These are phyloP conservation scores for Melaleuca quinquenervia DNA, from an alignment of 345 rosid species.

Conservation along the genomic window DNA sequence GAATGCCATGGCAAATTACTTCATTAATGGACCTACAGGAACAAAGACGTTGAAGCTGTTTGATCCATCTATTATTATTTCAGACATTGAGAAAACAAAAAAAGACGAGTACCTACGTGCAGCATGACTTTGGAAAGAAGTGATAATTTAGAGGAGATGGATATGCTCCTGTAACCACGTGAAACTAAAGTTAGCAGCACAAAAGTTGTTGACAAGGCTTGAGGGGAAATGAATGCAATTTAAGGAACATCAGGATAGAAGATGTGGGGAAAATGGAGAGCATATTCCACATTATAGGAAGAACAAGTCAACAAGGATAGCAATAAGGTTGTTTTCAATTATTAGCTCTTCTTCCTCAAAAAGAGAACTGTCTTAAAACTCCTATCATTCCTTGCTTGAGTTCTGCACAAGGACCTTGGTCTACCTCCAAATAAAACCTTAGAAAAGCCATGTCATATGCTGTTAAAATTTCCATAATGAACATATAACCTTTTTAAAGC, in stretches of 20 bases:
- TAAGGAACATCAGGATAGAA: neutral
- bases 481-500: neutral
- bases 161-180: constrained; percentile 60
- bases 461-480: neutral
- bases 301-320: neutral
- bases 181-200: neutral
- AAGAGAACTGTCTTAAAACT: neutral
- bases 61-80: neutral
- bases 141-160: constrained; percentile 96
- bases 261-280: neutral
- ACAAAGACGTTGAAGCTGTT: constrained; percentile 5
- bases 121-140: constrained; percentile 97
- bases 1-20: constrained; percentile 98
- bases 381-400: neutral
- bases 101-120: constrained; percentile 85
- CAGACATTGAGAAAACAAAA: neutral
- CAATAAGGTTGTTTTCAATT: neutral
- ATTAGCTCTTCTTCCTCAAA: neutral
- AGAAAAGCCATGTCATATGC: neutral
- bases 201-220: neutral
- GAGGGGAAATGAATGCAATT: neutral
- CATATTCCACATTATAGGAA: neutral
- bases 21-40: constrained; percentile 87
- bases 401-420: neutral
- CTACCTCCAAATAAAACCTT: neutral